Evolutionary conservation across 2,329 filamentous ascomycete genomes (phyloP), one percentile per base, ranked within the genome.

Genomic region (Pseudogymnoascus sp.): DNA sequence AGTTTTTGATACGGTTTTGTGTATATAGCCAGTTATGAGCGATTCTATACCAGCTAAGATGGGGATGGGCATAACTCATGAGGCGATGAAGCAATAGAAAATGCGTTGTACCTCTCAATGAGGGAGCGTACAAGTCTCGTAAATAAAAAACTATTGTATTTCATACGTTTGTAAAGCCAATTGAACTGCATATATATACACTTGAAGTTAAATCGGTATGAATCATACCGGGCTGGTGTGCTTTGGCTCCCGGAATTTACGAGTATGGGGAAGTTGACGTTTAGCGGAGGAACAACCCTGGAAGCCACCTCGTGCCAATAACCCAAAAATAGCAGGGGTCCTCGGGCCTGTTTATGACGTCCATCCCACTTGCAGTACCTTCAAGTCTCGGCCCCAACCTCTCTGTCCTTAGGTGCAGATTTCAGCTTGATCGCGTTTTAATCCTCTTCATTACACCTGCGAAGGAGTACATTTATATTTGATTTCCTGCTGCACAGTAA

Each of bases 1-100:
- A 55, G 48, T 55, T 55, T 55, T 33, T 33, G 48, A 15, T 21
- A 21, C 6, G n/a, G 29, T 33, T 55, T 33, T 55, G 48, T 55
- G 48, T 55, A 55, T 33, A 55, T 55, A 55, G 15, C 48, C 15
- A 21, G 48, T 33, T 55, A 33, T 55, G 48, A 33, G 48, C 29
- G 48, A 55, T 55, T 55, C 48, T 55, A 55, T 55, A 55, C 48
- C 48, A 55, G 29, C 48, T 55, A n/a, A 55, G 27, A 15, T 21
- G n/a, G 48, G 15, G 29, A 17, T 33, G n/a, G 15, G 27, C 29
- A 17, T 55, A 55, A 21, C 48, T 33, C 29, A 55, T 55, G 48
- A 55, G 29, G 5, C 29, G 21, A 55, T 2, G 48, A 33, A 55
- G 29, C 29, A 55, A 55, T 55, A 55, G 15, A 55, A 33, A 33